These are phyloP conservation scores for Lepidopterella palustris DNA, from an alignment of 495 filamentous ascomycete species.

Conservation along the genomic window DNA sequence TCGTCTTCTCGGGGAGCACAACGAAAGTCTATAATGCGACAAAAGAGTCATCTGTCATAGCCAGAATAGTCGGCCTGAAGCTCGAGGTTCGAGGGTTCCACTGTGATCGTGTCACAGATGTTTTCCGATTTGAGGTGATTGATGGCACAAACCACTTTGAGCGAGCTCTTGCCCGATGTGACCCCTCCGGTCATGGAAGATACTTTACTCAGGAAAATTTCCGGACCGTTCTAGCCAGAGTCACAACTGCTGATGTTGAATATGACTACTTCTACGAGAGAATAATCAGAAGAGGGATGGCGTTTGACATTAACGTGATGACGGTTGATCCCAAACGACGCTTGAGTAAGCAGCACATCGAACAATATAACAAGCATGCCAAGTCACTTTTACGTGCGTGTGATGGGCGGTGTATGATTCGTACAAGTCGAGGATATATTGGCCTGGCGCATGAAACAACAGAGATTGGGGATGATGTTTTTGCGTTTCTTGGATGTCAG, in stretches of 20 bases:
- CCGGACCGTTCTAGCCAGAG: not conserved
- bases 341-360: no score
- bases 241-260: not conserved
- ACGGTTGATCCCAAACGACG: no score
- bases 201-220: not conserved
- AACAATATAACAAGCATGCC: no score
- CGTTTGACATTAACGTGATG: no score
- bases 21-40: not conserved
- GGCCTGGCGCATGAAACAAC: not conserved
- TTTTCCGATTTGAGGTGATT: not conserved
- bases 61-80: not conserved
- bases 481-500: not conserved
- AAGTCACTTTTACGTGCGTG: no score
- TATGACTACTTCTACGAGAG: not conserved
- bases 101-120: not conserved
- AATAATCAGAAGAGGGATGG: no score
- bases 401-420: not conserved
- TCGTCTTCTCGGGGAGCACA: not conserved
- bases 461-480: not conserved
- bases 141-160: not conserved
- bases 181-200: not conserved
- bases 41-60: not conserved
- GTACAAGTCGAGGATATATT: not conserved
- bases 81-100: not conserved
- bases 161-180: not conserved